Evolutionary conservation across 2,329 filamentous ascomycete species (phyloP), one percentile per base, ranked within the genome.

Genomic region (Ascocoryne sarcoides): DNA sequence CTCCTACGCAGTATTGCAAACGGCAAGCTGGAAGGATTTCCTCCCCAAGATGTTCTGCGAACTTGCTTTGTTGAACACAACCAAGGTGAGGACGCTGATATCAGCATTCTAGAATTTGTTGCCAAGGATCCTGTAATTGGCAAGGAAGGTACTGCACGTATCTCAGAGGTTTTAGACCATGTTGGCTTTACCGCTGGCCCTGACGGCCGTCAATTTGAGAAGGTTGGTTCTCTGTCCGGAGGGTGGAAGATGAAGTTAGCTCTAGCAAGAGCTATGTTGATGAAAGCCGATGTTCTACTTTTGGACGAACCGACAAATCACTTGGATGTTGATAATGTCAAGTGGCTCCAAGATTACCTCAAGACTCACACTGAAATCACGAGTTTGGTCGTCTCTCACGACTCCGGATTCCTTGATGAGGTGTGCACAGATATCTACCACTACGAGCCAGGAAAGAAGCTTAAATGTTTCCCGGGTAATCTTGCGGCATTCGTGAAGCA

Each of bases 231-330:
- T 15, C 68, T 98, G 26, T 96, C 92, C 32, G 92, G 92, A 66
- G 92, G 92, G 61, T 98, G 92, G 92, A 96, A 96, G 76, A 98
- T 98, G 92, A 98, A 98, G 79, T 70, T 98, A 46, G 92, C 92
- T 51, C 68, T 98, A 63, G 92, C 92, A 38, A 79, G 92, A 57
- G 92, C 92, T 49, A 96, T 98, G 89, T 75, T 98, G 57, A 85
- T 92, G 73, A 84, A 82, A 59, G 90, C 92, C n/a, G 92, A 98
- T 62, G 89, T 98, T 37, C 75, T 98, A 43, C 73, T 98, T 37
- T 79, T 98, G 43, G 92, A 98, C 74, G 92, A 98, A 76, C 92
- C 92, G 64, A 98, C 92, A 56, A 98, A 98, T 71, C 92, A 98
- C 67, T 71, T 98, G 62, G 92, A 98, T 62, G 89, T 96, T 55